A percentile compares a stretch with the other conserved stretches of the same genome.
phyloP scores from a whole-genome alignment of 1,284 basidiomycete genomes.

The Ceratobasidium sp. region DNA sequence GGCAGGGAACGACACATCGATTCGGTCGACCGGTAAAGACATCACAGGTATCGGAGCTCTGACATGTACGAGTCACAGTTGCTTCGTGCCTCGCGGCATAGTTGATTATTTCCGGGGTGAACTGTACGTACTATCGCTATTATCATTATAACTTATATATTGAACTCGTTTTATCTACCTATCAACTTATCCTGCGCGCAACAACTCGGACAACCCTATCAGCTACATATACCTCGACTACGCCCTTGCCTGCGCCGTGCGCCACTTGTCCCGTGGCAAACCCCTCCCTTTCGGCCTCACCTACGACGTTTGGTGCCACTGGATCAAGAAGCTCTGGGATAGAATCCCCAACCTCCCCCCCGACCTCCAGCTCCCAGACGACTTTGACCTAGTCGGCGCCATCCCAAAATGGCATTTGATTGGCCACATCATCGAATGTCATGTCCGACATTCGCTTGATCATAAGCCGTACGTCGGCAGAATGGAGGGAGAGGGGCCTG shows the following conservation, averaged over 20 bases:
- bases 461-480: constrained; percentile 3
- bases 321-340: not conserved
- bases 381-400: constrained; percentile 12
- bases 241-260: not conserved
- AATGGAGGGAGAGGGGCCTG: no score
- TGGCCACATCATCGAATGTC: constrained; percentile 3
- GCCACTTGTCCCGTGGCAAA: not conserved
- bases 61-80: constrained; percentile 24
- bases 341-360: not conserved
- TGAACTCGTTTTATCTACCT: not conserved
- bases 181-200: no score
- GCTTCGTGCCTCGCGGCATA: constrained; percentile 11
- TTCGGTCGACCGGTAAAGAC: constrained; percentile 2
- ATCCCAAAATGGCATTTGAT: constrained; percentile 29
- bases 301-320: constrained; percentile 40
- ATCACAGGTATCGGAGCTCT: constrained; percentile 19
- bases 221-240: constrained; percentile 7
- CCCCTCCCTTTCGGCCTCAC: not conserved
- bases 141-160: not conserved
- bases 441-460: constrained; percentile 16
- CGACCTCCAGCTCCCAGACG: not conserved
- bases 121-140: not conserved
- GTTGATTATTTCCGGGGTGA: constrained; percentile 29
- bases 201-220: no score
- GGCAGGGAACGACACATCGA: constrained; percentile 1